Base-by-base conservation (phyloP, 495 filamentous ascomycete species). In the Monascus purpureus region DNA sequence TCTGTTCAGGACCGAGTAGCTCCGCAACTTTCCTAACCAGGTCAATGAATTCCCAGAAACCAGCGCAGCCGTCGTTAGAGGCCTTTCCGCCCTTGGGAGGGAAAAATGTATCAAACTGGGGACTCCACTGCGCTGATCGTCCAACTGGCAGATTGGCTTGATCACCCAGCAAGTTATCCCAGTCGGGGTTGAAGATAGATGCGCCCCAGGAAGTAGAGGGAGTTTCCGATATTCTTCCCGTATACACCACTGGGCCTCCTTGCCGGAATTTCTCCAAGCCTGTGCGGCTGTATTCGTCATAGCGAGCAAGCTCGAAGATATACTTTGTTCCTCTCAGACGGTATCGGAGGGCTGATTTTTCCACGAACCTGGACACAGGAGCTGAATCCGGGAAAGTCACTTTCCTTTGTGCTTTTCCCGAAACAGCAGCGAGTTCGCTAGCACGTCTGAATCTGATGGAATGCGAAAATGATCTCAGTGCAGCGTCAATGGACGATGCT, bases 291-390 rank as follows among this genome's bases (percentile, higher is more conserved):
- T 73, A 75, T 14, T 47, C 55, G 31, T 70, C 71, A 37, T 71
- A 70, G 4, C 73, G 52, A 11, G 67, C 52, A 13, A 79, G 50
- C 36, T 79, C 68, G 3, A 78, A 44, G 3, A 70, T 53, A 32
- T 70, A 73, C 1, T 57, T 53, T 0, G 66, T 67, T 3, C 50
- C 39, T 29, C 56, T 61, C 25, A 73, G 45, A 6, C 45, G 47
- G 30, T 67, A 73, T 12, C 51, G 52, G 19, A 73, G 46, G 1
- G 68, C 48, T 0, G 67, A 62, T 39, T 69, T 73, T 13, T 72
- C 58, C 1, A 64, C 49, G 15, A 69, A 57, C 2, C 46, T 38
- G 4, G 33, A 40, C 3, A 64, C 42, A 1, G 42, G 43, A 9
- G 47, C 37, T 0, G 36, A 33, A 2, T 13, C 27, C 2, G 42